phyloP scores from a whole-genome alignment of 352 stramenopile species.

The Plasmopara viticola region DNA sequence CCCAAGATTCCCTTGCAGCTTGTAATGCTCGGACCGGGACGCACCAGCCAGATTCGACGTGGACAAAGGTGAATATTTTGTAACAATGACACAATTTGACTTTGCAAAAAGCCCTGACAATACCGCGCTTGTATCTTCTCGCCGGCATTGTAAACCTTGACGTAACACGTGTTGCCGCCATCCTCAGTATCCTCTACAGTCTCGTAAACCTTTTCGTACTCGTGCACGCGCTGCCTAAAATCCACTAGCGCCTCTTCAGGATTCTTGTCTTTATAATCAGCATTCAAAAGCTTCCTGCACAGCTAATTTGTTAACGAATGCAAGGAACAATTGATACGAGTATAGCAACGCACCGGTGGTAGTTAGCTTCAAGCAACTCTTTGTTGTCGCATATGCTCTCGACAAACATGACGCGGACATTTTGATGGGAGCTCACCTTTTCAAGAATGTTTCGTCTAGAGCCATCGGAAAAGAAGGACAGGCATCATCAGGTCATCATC shows the following conservation, averaged over 20 bases:
- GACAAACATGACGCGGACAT: constrained; percentile 90
- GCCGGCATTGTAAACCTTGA: constrained; percentile 91
- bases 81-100: constrained; percentile 81
- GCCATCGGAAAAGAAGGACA: background rate
- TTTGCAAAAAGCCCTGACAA: constrained; percentile 83
- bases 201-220: constrained; percentile 93
- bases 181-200: constrained; percentile 85
- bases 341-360: constrained; percentile 48
- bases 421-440: constrained; percentile 51
- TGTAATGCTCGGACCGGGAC: constrained; percentile 75
- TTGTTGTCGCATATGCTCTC: constrained; percentile 93
- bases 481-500: constrained; percentile 2
- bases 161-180: constrained; percentile 78
- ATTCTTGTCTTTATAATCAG: constrained; percentile 87
- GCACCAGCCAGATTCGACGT: constrained; percentile 87
- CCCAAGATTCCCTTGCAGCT: constrained; percentile 72
- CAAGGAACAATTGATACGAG: background rate
- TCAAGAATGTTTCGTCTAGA: constrained; percentile 51
- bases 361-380: constrained; percentile 90
- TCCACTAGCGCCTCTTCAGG: constrained; percentile 84
- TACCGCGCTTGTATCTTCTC: constrained; percentile 88
- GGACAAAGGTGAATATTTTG: constrained; percentile 91
- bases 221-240: constrained; percentile 79
- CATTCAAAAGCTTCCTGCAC: constrained; percentile 68
- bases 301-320: too few species aligned